phyloP scores from a whole-genome alignment of 1,139 yeast genomes.

The Yamadazyma friedrichii region DNA sequence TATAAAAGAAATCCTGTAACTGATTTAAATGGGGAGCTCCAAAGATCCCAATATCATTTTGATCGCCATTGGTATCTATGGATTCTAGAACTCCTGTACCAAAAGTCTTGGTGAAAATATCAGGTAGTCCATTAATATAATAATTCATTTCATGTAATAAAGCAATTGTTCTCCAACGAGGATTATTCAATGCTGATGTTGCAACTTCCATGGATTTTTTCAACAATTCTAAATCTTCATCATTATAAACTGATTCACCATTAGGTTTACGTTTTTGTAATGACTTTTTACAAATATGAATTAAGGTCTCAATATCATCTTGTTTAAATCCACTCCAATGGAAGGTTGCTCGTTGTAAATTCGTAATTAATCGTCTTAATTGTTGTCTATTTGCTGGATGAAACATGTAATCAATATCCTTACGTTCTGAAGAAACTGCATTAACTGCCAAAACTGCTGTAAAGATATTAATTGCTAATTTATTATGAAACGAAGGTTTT shows the following conservation, averaged over 20 bases:
- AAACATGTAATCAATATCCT: constrained; percentile 69
- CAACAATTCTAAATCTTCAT: constrained; percentile 39
- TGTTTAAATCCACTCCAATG: constrained; percentile 73
- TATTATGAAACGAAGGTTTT: constrained; percentile 61
- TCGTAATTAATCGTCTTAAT: constrained; percentile 54
- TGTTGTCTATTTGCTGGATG: constrained; percentile 57
- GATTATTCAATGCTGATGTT: constrained; percentile 46
- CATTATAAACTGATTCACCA: constrained; percentile 28
- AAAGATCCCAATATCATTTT: constrained; percentile 39
- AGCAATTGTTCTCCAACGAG: constrained; percentile 56
- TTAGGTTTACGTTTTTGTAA: constrained; percentile 31
- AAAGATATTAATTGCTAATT: constrained; percentile 58
- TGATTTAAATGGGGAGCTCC: constrained; percentile 61
- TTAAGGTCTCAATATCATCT: constrained; percentile 51
- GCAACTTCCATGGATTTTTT: constrained; percentile 43
- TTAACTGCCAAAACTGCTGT: constrained; percentile 67
- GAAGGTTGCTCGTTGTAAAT: constrained; percentile 65
- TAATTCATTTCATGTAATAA: constrained; percentile 64
- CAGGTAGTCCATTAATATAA: constrained; percentile 45
- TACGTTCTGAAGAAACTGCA: constrained; percentile 70
- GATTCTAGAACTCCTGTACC: constrained; percentile 40
- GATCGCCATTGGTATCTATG: constrained; percentile 14
- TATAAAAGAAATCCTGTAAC: constrained; percentile 53
- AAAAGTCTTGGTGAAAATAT: constrained; percentile 34
- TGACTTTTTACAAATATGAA: constrained; percentile 48